A percentile compares a stretch with the other conserved stretches of the same genome.
These are phyloP conservation scores for Penicillium maclennaniae DNA, from an alignment of 495 filamentous ascomycete species.

Conservation along the genomic window DNA sequence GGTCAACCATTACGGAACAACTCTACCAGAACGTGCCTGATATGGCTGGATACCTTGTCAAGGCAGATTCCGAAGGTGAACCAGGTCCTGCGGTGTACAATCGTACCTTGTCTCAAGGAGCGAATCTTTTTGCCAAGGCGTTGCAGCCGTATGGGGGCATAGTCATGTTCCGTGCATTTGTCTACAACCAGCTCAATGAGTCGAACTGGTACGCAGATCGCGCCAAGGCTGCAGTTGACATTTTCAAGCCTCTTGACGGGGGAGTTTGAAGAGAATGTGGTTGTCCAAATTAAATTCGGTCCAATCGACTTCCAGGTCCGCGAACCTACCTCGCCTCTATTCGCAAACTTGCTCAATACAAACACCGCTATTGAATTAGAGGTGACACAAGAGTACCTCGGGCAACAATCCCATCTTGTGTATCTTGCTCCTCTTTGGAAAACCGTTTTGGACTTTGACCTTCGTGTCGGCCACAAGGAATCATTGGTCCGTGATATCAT, in stretches of 20 bases:
- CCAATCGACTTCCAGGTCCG: conserved; percentile 76
- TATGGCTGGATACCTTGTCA: conserved; percentile 65
- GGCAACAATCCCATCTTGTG: conserved; percentile 66
- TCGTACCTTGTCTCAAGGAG: conserved; percentile 64
- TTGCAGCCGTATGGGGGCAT: conserved; percentile 60
- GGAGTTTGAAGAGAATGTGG: conserved; percentile 64
- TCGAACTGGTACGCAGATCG: conserved; percentile 62
- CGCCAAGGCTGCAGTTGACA: conserved; percentile 65
- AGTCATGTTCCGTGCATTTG: conserved; percentile 70
- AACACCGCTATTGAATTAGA: conserved; percentile 61
- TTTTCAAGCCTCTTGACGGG: conserved; percentile 62
- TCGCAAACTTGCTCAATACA: conserved; percentile 59
- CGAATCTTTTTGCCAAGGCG: conserved; percentile 64
- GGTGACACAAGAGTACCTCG: conserved; percentile 67
- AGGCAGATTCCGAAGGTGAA: conserved; percentile 72
- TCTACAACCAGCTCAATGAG: conserved; percentile 61
- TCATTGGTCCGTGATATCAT: conserved; percentile 55
- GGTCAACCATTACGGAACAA: conserved; percentile 53
- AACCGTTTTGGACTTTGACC: conserved; percentile 60
- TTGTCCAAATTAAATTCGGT: conserved; percentile 70
- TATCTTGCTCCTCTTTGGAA: conserved; percentile 68
- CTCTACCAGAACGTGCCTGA: conserved; percentile 62
- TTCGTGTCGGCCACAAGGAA: conserved; percentile 53
- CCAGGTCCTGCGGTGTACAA: conserved; percentile 67
- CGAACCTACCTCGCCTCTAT: conserved; percentile 65